Evolutionary conservation across 192 early-diverging fungal genomes (phyloP), one percentile per base, ranked within the genome.

Genomic region (Haplosporangium gracile): DNA sequence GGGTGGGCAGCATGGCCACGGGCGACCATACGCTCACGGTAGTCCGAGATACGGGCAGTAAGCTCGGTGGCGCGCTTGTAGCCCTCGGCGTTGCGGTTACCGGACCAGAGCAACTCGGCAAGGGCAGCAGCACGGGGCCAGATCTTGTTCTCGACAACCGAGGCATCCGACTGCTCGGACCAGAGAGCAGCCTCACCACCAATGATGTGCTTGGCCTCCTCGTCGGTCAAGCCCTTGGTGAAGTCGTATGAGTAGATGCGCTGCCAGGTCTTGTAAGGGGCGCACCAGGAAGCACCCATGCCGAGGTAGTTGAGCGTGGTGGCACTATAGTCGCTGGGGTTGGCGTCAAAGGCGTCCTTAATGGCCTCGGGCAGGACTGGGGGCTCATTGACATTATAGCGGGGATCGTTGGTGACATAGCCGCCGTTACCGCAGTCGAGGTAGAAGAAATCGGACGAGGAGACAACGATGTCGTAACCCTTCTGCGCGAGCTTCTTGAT

Each of bases 251-350:
- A 82, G 83, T 96, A 95, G 68, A 95, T 90, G 68, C 92, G 92
- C 88, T 94, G 92, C 95, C 94, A 95, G 39, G 92, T 82, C 90
- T 94, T 94, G 92, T 89, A 95, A 51, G 95, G 94, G 47, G 89
- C 90, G 88, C 95, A 96, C 94, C 95, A 96, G 42, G 94, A 95
- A 60, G 87, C 88, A 78, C 87, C 89, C 38, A 20, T n/a, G 11
- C 91, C 91, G 70, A 63, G 72, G 43, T 89, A 92, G 57, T 92
- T 92, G 81, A 72, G 65, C 2, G 75, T 60, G 49, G 81, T 76
- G 55, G 57, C 81, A 38, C 43, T 77, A 75, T 85, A 81, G 7
- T 72, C 75, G 42, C 68, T 74, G 26, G 79, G 81, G 63, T 85
- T 79, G 13, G 53, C 43, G 0, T 75, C 84, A 20, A 92, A 69